Evolutionary conservation across 176 grass and related monocot species (phyloP).

Genomic region (Carex cristatella): DNA sequence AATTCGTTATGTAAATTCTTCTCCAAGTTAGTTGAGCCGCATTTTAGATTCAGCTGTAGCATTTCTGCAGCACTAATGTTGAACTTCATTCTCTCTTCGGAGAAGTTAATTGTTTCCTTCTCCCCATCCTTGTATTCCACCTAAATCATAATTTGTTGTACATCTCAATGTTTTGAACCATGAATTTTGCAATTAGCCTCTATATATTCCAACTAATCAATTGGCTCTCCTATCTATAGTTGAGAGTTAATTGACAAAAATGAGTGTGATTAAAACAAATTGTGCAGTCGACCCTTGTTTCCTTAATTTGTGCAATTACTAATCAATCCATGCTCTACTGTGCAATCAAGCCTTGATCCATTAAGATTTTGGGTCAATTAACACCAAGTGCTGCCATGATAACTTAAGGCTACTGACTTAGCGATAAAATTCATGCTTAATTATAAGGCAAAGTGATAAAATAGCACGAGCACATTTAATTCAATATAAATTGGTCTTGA

Average conservation of each 20-base stretch:
- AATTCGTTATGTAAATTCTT: conserved; percentile 80
- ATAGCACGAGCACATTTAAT: not conserved
- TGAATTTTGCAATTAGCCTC: not conserved
- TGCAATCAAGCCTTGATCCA: not conserved
- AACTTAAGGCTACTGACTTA: not conserved
- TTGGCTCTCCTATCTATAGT: not conserved
- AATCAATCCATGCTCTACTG: not conserved
- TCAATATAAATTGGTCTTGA: not conserved
- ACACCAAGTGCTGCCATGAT: not conserved
- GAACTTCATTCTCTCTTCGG: conserved; percentile 75
- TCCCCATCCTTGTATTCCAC: conserved; percentile 87
- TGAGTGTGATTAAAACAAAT: not conserved
- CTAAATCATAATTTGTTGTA: conserved; percentile 19
- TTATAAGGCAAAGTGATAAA: not conserved
- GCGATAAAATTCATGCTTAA: not conserved
- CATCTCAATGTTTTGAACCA: not conserved
- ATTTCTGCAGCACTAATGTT: conserved; percentile 63
- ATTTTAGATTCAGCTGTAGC: conserved; percentile 60
- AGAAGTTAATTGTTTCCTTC: conserved; percentile 51
- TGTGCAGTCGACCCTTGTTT: not conserved
- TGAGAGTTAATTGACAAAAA: not conserved
- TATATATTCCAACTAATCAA: not conserved
- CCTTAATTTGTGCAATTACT: not conserved
- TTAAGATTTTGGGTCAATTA: conserved; percentile 3
- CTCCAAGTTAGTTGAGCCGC: conserved; percentile 51